Evolutionary conservation across 208 protist genomes (phyloP).

Genomic region (Crithidia thermophila): DNA sequence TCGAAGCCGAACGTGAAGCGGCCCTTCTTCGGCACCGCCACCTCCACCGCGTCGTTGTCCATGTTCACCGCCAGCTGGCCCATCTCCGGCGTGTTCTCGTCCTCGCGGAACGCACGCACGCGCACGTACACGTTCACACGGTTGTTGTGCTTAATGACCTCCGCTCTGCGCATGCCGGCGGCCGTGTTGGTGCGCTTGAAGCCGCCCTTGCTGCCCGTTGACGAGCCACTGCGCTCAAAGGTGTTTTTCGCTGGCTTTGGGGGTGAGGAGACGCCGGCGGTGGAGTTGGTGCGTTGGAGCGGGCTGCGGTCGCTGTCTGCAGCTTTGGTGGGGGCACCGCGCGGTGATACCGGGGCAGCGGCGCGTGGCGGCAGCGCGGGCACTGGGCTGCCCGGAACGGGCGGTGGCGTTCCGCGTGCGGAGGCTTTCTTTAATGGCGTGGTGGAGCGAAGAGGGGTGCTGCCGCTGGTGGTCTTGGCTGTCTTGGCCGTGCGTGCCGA

Average conservation of each 20-base stretch:
- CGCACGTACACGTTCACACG: constrained; percentile 88
- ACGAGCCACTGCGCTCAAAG: constrained; percentile 47
- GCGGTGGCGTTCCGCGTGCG: constrained; percentile 8
- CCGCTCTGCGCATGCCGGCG: constrained; percentile 44
- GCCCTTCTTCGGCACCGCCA: constrained; percentile 75
- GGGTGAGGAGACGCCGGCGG: neutral
- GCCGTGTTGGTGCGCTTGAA: constrained; percentile 69
- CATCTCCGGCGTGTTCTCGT: constrained; percentile 47
- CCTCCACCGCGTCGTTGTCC: constrained; percentile 68
- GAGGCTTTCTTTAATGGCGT: constrained; percentile 30
- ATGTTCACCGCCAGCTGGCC: constrained; percentile 59
- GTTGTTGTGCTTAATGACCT: constrained; percentile 51
- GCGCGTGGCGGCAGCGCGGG: constrained; percentile 14
- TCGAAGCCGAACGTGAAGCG: constrained; percentile 91
- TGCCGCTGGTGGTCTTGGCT: constrained; percentile 14
- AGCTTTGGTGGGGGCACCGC: neutral
- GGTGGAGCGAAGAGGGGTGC: constrained; percentile 29
- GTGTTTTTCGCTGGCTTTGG: neutral
- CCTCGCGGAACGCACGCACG: constrained; percentile 67
- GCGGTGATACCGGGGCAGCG: constrained; percentile 2
- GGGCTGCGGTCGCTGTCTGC: constrained; percentile 2
- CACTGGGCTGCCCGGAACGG: neutral
- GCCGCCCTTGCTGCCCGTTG: constrained; percentile 37
- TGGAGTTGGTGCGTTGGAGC: constrained; percentile 10
- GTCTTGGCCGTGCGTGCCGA: constrained; percentile 22